Evolutionary conservation across 495 filamentous ascomycete species (phyloP).

Genomic region (Podospora comata): DNA sequence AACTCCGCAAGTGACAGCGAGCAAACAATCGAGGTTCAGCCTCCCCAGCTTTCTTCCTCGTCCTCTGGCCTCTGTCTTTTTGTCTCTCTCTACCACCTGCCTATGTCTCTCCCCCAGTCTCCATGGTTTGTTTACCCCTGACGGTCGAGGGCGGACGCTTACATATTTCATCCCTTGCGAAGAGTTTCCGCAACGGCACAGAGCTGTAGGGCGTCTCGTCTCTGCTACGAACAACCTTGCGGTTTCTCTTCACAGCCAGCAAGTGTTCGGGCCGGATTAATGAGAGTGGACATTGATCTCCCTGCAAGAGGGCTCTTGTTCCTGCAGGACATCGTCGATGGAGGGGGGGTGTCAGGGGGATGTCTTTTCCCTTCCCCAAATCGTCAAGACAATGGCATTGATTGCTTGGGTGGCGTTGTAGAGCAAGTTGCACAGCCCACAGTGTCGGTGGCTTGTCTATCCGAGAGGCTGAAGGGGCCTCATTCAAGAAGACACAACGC

Average conservation of each 20-base stretch:
- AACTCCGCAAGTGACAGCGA: neutral
- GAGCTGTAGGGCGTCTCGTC: neutral
- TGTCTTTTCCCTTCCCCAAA: neutral
- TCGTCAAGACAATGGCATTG: constrained; percentile 4
- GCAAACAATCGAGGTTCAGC: neutral
- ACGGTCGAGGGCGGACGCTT: neutral
- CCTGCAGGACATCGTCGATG: neutral
- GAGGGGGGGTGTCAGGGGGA: neutral
- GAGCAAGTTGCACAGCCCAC: neutral
- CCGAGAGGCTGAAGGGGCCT: too few relatives aligned
- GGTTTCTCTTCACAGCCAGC: neutral
- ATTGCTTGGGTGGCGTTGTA: neutral
- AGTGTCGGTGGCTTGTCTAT: neutral
- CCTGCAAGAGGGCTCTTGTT: neutral
- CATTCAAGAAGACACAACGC: too few relatives aligned
- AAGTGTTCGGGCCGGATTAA: neutral
- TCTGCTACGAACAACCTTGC: neutral
- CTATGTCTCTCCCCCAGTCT: neutral
- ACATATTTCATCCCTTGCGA: neutral
- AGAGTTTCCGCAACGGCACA: neutral
- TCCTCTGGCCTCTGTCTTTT: too few relatives aligned
- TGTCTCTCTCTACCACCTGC: too few relatives aligned
- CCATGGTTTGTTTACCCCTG: neutral
- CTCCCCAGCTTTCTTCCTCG: too few relatives aligned
- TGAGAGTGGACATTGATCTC: neutral